Evolutionary conservation across 2,329 filamentous ascomycete genomes (phyloP).

Genomic region (Colletotrichum graminicola): DNA sequence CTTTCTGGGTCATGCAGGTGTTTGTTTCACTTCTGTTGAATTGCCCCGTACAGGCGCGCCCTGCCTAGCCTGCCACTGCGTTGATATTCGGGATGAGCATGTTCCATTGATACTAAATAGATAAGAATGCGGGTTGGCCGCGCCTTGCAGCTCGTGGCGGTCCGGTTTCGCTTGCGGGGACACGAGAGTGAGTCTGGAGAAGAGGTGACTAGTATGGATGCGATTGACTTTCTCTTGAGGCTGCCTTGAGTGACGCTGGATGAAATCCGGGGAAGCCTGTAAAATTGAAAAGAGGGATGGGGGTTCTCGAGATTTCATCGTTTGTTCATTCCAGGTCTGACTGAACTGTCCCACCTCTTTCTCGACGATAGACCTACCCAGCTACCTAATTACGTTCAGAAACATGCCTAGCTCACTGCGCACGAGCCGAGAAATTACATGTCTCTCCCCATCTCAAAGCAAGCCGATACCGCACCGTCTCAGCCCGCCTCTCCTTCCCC

Average conservation of each 20-base stretch:
- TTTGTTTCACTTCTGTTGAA: constrained; percentile 20
- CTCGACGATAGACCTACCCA: background rate
- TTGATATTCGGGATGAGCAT: background rate
- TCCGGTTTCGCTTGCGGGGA: constrained; percentile 30
- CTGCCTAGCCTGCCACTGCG: background rate
- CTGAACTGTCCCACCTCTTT: background rate
- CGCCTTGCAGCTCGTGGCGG: background rate
- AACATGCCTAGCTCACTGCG: constrained; percentile 3
- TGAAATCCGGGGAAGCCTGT: constrained; percentile 22
- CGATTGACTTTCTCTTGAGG: background rate
- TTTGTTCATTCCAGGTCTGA: background rate
- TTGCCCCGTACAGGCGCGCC: background rate
- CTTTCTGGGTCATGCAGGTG: constrained; percentile 18
- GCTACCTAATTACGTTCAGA: background rate
- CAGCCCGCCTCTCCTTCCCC: background rate
- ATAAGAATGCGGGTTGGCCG: constrained; percentile 15
- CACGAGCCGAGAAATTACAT: background rate
- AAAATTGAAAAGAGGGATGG: background rate
- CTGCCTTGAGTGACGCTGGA: constrained; percentile 7
- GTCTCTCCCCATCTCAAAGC: background rate
- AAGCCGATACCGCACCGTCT: constrained; percentile 30
- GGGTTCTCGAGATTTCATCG: background rate
- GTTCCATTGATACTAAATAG: background rate
- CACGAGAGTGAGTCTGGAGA: background rate
- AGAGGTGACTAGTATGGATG: background rate